Evolutionary conservation across 2,329 filamentous ascomycete species (phyloP), one percentile per base, ranked within the genome.

Genomic region (Aspergillus tanneri): DNA sequence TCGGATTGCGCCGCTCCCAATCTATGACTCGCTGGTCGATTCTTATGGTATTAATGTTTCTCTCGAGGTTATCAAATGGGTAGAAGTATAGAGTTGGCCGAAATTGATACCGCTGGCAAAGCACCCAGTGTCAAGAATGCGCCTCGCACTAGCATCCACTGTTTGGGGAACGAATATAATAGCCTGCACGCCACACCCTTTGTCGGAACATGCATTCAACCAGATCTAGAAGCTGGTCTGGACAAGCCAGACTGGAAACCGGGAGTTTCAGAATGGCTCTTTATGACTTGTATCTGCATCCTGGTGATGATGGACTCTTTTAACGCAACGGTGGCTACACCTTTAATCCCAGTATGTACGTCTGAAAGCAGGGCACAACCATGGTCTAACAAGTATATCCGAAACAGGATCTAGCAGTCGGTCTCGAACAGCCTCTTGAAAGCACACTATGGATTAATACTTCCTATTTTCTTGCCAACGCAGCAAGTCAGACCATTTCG

Each of bases 371-470:
- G 8, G 24, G 6, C 36, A 12, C 24, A 21, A 9, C 27, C 23
- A 9, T 18, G 32, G n/a, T 19, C 28, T 19, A 19, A 46, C 6
- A n/a, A 3, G 21, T 3, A 24, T 28, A 12, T 10, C 19, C 30
- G 14, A 18, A 4, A 21, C 38, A 67, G 55, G 41, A 66, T 53
- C 59, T 55, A 55, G 77, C 55, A 59, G 72, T 32, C 37, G 60
- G 12, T 53, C 69, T 53, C 57, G 75, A 19, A 41, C 66, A 36
- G 58, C 69, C 47, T 49, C 65, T 53, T 53, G 71, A 25, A 8
- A 66, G 71, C 38, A 66, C 72, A 0, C 73, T 79, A 47, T 81
- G 78, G 78, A 68, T 75, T 10, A 75, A 73, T 2, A 74, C 76
- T 0, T 69, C 71, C 3, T 80, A 78, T 49, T 67, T 80, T 0